These are phyloP conservation scores for Kwoniella shandongensis DNA, from an alignment of 768 basidiomycete genomes.

Conservation along the genomic window DNA sequence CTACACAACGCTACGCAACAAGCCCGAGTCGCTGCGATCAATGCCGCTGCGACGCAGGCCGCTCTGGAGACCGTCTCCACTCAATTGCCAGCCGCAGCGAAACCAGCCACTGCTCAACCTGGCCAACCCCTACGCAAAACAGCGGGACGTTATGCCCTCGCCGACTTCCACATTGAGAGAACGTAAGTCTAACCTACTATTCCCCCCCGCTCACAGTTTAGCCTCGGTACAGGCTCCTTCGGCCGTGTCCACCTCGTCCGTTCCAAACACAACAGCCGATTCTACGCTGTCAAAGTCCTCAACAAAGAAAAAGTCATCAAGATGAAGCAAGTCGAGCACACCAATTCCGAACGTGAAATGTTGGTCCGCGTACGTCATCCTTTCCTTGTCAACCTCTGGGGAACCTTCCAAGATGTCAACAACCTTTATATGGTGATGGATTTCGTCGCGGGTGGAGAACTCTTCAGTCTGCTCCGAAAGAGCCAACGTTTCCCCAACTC, in stretches of 20 bases:
- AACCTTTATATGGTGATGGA: slow-evolving; percentile 57
- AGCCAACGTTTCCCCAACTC: slow-evolving; percentile 63
- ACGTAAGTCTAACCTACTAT: slow-evolving; percentile 38
- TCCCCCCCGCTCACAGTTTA: slow-evolving; percentile 4
- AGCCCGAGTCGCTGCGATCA: slow-evolving; percentile 51
- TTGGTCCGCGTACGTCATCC: slow-evolving; percentile 54
- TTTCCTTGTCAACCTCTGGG: slow-evolving; percentile 93
- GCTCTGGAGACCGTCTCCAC: slow-evolving; percentile 40
- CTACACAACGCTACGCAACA: slow-evolving; percentile 52
- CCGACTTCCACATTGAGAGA: slow-evolving; percentile 51
- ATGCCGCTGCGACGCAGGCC: slow-evolving; percentile 51
- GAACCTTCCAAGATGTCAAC: slow-evolving; percentile 58
- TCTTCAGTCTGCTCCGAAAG: slow-evolving; percentile 82
- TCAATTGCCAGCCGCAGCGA: slow-evolving; percentile 17
- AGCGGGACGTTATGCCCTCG: slow-evolving; percentile 51
- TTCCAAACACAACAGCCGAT: slow-evolving; percentile 90
- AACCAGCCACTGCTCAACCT: slow-evolving; percentile 10
- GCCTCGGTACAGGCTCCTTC: slow-evolving; percentile 53
- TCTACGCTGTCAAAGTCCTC: slow-evolving; percentile 93
- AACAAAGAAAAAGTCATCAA: slow-evolving; percentile 88
- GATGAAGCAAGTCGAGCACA: slow-evolving; percentile 56
- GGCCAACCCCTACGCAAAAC: slow-evolving; percentile 47
- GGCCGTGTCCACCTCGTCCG: slow-evolving; percentile 61
- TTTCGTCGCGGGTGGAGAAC: slow-evolving; percentile 55
- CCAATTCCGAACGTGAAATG: slow-evolving; percentile 55